Percentiles rank a stretch among this genome's conserved stretches.
Evolutionary conservation across 441 rosid genomes (phyloP).

Genomic region (Erodium trifolium): DNA sequence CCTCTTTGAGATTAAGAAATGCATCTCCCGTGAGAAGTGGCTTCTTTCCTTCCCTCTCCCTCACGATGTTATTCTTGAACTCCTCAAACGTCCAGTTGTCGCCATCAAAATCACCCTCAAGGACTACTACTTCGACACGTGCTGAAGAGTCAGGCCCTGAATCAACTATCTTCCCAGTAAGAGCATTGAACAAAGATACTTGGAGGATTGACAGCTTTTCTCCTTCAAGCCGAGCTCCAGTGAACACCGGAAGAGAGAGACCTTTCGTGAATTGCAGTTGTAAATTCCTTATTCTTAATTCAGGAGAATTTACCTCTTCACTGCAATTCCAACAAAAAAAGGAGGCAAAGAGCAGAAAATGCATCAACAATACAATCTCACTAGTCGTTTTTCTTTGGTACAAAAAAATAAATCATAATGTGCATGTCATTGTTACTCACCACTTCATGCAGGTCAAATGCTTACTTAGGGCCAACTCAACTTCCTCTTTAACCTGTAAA

Average conservation of each 20-base stretch:
- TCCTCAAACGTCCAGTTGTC: constrained; percentile 71
- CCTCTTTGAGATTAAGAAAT: constrained; percentile 52
- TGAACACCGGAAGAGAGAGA: constrained; percentile 78
- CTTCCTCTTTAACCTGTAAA: constrained; percentile 90
- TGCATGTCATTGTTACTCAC: constrained; percentile 28
- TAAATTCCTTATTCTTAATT: constrained; percentile 43
- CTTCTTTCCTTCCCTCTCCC: constrained; percentile 91
- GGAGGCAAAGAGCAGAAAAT: constrained; percentile 10
- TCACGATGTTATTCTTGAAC: constrained; percentile 70
- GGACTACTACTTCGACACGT: constrained; percentile 73
- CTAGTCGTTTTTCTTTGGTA: constrained; percentile 1
- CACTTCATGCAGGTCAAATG: constrained; percentile 56
- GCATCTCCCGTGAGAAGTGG: constrained; percentile 79
- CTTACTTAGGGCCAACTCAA: constrained; percentile 74
- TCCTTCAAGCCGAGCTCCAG: constrained; percentile 88
- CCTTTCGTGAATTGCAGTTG: constrained; percentile 57
- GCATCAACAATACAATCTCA: background rate
- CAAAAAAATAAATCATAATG: background rate
- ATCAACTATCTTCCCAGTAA: constrained; percentile 45
- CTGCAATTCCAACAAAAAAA: constrained; percentile 45
- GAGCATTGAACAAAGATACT: constrained; percentile 56
- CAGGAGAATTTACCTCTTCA: constrained; percentile 46
- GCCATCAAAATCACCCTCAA: constrained; percentile 89
- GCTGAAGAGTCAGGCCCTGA: constrained; percentile 66
- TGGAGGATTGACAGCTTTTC: constrained; percentile 50